Percentiles rank a stretch among this genome's conserved stretches.
phyloP scores from a whole-genome alignment of 2,329 filamentous ascomycete genomes.

The Aureobasidium namibiae region DNA sequence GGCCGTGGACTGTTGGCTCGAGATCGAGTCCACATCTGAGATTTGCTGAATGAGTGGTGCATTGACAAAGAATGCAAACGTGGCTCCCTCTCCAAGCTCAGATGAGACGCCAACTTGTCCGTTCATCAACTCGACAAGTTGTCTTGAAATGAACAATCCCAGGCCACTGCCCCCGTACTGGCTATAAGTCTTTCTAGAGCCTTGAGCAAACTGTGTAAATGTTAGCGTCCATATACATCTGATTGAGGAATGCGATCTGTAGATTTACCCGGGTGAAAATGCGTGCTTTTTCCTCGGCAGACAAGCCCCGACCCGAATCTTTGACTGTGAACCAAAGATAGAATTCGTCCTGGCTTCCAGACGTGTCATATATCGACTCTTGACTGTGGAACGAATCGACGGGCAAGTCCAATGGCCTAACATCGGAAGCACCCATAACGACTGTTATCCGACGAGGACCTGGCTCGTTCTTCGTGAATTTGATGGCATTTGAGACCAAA shows the following conservation, averaged over 20 bases:
- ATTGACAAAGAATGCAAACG: constrained; percentile 58
- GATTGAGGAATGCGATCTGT: not conserved
- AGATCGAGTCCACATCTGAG: not conserved
- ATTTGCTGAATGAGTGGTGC: constrained; percentile 30
- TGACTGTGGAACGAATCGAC: constrained; percentile 21
- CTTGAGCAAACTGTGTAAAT: constrained; percentile 52
- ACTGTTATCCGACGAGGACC: constrained; percentile 30
- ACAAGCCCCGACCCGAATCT: constrained; percentile 30
- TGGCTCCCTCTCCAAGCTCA: constrained; percentile 49
- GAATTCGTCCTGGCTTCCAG: constrained; percentile 26
- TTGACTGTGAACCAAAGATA: constrained; percentile 29
- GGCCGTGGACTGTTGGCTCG: not conserved
- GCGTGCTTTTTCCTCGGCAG: constrained; percentile 27
- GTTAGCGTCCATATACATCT: not conserved
- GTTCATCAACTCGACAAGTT: constrained; percentile 58
- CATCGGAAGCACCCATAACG: constrained; percentile 28
- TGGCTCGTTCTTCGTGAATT: constrained; percentile 36
- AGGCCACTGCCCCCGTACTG: constrained; percentile 61
- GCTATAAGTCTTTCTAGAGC: constrained; percentile 56
- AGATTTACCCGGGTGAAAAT: constrained; percentile 45
- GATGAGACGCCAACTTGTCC: constrained; percentile 59
- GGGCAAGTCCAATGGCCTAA: constrained; percentile 24
- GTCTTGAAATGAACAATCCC: constrained; percentile 60
- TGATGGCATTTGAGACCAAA: constrained; percentile 27
- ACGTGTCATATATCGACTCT: constrained; percentile 25